phyloP scores from a whole-genome alignment of 2,329 filamentous ascomycete genomes.

The Hymenoscyphus fructigenus region DNA sequence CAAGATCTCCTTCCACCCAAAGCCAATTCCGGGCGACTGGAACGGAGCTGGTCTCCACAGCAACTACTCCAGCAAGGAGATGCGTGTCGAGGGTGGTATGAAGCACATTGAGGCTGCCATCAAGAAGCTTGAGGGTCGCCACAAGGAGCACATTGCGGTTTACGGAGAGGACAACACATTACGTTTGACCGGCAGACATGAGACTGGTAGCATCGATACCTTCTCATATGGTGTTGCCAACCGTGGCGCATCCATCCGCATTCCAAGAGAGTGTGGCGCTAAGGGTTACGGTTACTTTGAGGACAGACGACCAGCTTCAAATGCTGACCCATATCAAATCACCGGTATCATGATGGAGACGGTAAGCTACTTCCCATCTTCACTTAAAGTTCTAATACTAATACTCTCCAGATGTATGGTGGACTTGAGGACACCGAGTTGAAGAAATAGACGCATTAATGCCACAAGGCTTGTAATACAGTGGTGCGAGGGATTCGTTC shows the following conservation, averaged over 20 bases:
- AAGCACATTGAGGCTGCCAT: constrained; percentile 86
- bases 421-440: constrained; percentile 28
- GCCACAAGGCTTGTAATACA: constrained; percentile 24
- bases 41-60: constrained; percentile 92
- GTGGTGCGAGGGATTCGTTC: constrained; percentile 19
- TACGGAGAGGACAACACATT: constrained; percentile 96
- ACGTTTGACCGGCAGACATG: constrained; percentile 88
- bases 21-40: constrained; percentile 95
- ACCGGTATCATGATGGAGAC: constrained; percentile 41
- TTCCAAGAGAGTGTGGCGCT: constrained; percentile 79
- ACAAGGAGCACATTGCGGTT: constrained; percentile 83
- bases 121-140: constrained; percentile 78
- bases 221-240: constrained; percentile 95
- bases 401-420: constrained; percentile 32
- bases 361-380: constrained; percentile 25
- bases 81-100: constrained; percentile 90
- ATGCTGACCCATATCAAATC: constrained; percentile 81
- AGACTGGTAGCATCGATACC: constrained; percentile 90
- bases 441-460: constrained; percentile 24
- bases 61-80: constrained; percentile 90
- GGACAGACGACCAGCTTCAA: constrained; percentile 78
- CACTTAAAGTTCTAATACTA: constrained; percentile 15
- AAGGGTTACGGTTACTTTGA: constrained; percentile 97
- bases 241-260: constrained; percentile 88
- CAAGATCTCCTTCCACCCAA: constrained; percentile 92